Percentiles rank a stretch among this genome's conserved stretches.
Conservation (phyloP, 2,329 filamentous ascomycete genomes). For the Scorias spongiosa region DNA sequence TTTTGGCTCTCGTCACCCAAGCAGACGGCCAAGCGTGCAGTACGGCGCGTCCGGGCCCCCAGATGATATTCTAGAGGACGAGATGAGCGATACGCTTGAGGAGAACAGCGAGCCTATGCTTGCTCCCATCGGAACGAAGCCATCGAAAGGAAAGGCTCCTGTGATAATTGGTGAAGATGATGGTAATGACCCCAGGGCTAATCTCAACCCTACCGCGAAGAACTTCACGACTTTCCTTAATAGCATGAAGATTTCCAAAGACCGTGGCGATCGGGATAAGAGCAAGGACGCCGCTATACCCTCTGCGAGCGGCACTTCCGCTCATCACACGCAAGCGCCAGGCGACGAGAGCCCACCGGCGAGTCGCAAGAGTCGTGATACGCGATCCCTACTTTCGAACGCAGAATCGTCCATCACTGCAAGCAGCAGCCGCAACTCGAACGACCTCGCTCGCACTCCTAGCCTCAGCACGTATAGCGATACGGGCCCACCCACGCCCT, state of each 20-base stretch:
- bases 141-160: slow-evolving; percentile 8
- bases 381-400: slow-evolving; percentile 22
- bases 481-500: slow-evolving; percentile 21
- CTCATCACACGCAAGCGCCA: slow-evolving; percentile 10
- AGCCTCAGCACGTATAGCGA: slow-evolving; percentile 18
- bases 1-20: slow-evolving; percentile 51
- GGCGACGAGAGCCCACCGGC: slow-evolving; percentile 19
- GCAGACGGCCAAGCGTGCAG: slow-evolving; percentile 66
- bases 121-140: slow-evolving; percentile 58
- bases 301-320: slow-evolving; percentile 8
- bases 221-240: slow-evolving; percentile 62
- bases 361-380: slow-evolving; percentile 29
- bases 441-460: slow-evolving; percentile 16
- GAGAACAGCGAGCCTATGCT: slow-evolving; percentile 39
- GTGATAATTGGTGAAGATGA: slow-evolving; percentile 10
- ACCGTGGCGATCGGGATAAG: slow-evolving; percentile 21
- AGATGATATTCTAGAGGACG: slow-evolving; percentile 36
- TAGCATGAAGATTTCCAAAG: slow-evolving; percentile 22
- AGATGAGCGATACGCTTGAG: slow-evolving; percentile 27
- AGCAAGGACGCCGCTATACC: slow-evolving; percentile 18
- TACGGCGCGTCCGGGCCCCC: slow-evolving; percentile 53
- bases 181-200: slow-evolving; percentile 31
- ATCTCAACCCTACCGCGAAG: slow-evolving; percentile 76
- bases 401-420: slow-evolving; percentile 16
- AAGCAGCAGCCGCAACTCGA: slow-evolving; percentile 12